Percentiles rank a stretch among this genome's conserved stretches.
Evolutionary conservation across 1,139 yeast species (phyloP).

Genomic region (Geotrichum candidum): DNA sequence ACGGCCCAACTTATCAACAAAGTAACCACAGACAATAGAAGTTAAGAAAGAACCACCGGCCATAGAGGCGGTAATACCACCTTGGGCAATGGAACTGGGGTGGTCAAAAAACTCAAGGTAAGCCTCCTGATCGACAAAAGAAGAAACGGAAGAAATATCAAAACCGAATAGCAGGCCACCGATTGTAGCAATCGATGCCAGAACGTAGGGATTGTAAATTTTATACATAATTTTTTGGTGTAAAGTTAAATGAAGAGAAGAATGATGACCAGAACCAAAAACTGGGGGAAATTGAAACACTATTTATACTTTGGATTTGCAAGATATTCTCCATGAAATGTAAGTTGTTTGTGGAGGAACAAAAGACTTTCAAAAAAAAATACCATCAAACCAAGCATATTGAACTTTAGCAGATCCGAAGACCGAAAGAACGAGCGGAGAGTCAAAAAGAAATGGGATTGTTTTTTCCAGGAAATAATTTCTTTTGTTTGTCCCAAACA

Average conservation of each 20-base stretch:
- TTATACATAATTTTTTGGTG: constrained; percentile 17
- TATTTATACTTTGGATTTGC: no score
- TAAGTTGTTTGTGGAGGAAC: no score
- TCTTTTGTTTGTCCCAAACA: no score
- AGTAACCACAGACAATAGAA: constrained; percentile 32
- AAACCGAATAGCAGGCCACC: constrained; percentile 97
- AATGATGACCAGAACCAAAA: no score
- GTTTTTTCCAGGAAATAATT: not conserved
- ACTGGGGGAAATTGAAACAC: no score
- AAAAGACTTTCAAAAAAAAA: no score
- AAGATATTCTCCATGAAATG: no score
- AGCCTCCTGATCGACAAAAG: constrained; percentile 67
- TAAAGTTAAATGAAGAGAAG: no score
- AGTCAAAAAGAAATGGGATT: not conserved
- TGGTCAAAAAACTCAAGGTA: constrained; percentile 39
- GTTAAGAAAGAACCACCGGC: constrained; percentile 76
- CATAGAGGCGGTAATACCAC: constrained; percentile 89
- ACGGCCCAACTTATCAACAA: constrained; percentile 73
- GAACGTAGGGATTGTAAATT: constrained; percentile 36
- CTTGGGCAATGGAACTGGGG: constrained; percentile 49
- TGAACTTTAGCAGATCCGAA: not conserved
- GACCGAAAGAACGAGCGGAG: not conserved
- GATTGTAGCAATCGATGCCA: constrained; percentile 57
- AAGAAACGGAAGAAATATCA: constrained; percentile 88
- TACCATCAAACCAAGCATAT: no score